Percentiles rank a stretch among this genome's conserved stretches.
Conservation (phyloP, 192 early-diverging fungal species). For the Coemansia sp. region DNA sequence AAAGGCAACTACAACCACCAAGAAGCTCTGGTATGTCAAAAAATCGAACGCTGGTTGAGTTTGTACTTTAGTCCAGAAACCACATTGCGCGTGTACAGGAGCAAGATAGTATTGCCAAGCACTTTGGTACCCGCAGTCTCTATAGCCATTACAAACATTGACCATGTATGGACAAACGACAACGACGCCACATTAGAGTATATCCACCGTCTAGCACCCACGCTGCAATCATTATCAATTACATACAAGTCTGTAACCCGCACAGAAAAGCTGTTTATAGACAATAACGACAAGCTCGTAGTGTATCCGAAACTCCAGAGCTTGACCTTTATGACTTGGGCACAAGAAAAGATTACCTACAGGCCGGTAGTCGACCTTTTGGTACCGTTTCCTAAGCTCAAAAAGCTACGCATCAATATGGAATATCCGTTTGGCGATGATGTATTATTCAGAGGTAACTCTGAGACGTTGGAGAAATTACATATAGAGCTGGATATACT, state of each 20-base stretch:
- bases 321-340: not conserved
- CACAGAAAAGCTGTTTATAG: not conserved
- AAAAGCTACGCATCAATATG: not conserved
- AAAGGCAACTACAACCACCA: constrained; percentile 4
- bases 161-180: not conserved
- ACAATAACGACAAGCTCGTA: not conserved
- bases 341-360: not conserved
- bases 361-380: not conserved
- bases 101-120: not conserved
- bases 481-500: not conserved
- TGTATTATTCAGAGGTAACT: constrained; percentile 4
- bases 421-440: constrained; percentile 13
- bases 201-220: not conserved
- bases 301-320: not conserved
- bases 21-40: not conserved
- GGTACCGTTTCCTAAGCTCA: not conserved
- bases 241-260: not conserved
- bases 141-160: not conserved
- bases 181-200: not conserved
- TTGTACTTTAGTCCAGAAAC: constrained; percentile 3
- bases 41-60: not conserved
- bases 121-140: not conserved
- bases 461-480: not conserved
- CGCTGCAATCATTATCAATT: not conserved
- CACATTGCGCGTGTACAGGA: not conserved